Conservation (phyloP, 345 rosid genomes). For the Stellera chamaejasme region DNA sequence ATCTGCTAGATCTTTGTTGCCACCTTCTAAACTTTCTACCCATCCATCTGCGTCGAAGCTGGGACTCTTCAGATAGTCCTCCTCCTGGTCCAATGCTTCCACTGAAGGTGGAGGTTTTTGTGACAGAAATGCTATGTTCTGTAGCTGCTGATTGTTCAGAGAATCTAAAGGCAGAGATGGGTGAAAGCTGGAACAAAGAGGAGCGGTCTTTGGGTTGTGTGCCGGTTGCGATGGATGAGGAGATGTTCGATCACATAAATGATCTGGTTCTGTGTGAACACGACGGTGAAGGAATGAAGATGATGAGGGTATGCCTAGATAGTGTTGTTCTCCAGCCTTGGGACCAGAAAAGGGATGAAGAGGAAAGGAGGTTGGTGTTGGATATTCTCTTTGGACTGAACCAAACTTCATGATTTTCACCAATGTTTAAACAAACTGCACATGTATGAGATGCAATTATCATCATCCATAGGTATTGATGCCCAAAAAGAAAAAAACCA, state of each 20-base stretch:
- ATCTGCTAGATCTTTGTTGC: neutral
- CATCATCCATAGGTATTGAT: too few relatives aligned
- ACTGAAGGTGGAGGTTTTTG: neutral
- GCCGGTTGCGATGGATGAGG: neutral
- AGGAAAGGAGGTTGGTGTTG: neutral
- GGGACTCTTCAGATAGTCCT: neutral
- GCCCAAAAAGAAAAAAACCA: too few relatives aligned
- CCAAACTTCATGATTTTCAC: neutral
- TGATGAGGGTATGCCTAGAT: neutral
- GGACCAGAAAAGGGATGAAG: neutral
- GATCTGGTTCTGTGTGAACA: neutral
- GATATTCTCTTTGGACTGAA: neutral
- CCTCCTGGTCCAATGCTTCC: neutral
- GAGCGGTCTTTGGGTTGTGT: neutral
- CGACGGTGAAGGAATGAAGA: neutral
- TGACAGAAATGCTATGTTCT: neutral
- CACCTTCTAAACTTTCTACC: conserved; percentile 2
- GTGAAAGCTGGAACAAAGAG: conserved; percentile 5
- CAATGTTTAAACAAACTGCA: neutral
- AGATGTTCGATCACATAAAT: neutral
- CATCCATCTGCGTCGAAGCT: conserved; percentile 8
- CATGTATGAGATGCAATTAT: too few relatives aligned
- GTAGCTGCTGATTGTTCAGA: neutral
- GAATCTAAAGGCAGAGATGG: neutral
- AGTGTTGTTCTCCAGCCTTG: neutral